Base-by-base conservation (phyloP, 2,329 filamentous ascomycete species). In the Stromatinia cepivora region DNA sequence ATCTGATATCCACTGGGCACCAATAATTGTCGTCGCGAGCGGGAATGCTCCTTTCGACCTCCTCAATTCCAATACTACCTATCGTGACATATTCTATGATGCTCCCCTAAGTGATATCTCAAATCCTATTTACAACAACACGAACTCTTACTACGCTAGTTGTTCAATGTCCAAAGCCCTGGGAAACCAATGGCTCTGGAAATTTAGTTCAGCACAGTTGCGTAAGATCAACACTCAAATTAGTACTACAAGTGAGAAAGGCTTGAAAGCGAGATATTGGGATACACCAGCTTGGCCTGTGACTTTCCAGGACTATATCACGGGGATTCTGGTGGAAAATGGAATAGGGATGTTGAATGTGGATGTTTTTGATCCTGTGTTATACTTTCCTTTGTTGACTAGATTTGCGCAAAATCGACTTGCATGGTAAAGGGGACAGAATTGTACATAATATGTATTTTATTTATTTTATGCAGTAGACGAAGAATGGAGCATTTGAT, bases 31-130 rank as follows among this genome's bases (percentile, higher is more conserved):
- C n/a, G n/a, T n/a, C n/a, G n/a, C n/a, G n/a, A n/a, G n/a, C n/a
- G n/a, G n/a, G n/a, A n/a, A n/a, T n/a, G n/a, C n/a, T n/a, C n/a
- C n/a, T n/a, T n/a, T n/a, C n/a, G n/a, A n/a, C n/a, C n/a, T n/a
- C n/a, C n/a, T n/a, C n/a, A n/a, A n/a, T n/a, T n/a, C n/a, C n/a
- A n/a, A n/a, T n/a, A n/a, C n/a, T n/a, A n/a, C n/a, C n/a, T n/a
- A n/a, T n/a, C n/a, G n/a, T n/a, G 81, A 84, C 74, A 79, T 84
- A 69, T 83, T 83, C 75, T 83, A 81, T 75, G 83, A 85, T 65
- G 83, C 82, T 0, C 82, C 82, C 0, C 77, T 85, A 6, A 67
- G 71, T 34, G 50, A 68, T 13, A 69, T 75, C 1, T 52, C 31
- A 11, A 67, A 71, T 2, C 50, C 71, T 1, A 64, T 67, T 3